phyloP scores from a whole-genome alignment of 441 rosid species.

The Geranium incanum region DNA sequence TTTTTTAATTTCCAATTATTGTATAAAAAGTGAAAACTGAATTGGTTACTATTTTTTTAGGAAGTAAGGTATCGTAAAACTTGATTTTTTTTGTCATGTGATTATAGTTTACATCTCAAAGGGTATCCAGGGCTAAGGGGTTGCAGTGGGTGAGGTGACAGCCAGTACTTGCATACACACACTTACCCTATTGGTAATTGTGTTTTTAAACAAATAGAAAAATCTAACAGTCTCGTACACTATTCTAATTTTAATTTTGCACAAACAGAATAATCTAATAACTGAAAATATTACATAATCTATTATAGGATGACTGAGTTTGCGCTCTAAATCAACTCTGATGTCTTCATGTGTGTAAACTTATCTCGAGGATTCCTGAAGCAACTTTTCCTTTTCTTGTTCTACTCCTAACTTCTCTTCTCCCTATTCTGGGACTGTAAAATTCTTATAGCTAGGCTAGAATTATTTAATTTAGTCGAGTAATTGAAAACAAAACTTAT shows the following conservation, averaged over 20 bases:
- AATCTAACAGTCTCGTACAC: neutral
- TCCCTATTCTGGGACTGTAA: neutral
- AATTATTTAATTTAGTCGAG: neutral
- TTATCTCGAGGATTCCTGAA: neutral
- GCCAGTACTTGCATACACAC: neutral
- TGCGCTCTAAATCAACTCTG: neutral
- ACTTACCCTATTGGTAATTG: neutral
- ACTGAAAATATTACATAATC: neutral
- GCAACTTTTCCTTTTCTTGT: neutral
- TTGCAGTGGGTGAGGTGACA: neutral
- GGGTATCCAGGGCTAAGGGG: neutral
- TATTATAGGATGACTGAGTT: neutral
- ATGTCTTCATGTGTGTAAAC: neutral
- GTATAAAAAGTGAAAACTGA: neutral
- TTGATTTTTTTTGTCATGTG: neutral
- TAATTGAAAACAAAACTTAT: neutral
- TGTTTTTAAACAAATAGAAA: neutral
- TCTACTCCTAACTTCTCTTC: neutral
- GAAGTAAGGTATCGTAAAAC: neutral
- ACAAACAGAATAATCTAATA: neutral
- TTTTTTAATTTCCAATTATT: neutral
- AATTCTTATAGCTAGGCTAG: neutral
- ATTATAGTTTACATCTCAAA: neutral
- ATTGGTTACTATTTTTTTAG: neutral
- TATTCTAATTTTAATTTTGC: neutral